These are phyloP conservation scores for Trichoderma aggressivum DNA, from an alignment of 2,329 filamentous ascomycete genomes.

Conservation along the genomic window DNA sequence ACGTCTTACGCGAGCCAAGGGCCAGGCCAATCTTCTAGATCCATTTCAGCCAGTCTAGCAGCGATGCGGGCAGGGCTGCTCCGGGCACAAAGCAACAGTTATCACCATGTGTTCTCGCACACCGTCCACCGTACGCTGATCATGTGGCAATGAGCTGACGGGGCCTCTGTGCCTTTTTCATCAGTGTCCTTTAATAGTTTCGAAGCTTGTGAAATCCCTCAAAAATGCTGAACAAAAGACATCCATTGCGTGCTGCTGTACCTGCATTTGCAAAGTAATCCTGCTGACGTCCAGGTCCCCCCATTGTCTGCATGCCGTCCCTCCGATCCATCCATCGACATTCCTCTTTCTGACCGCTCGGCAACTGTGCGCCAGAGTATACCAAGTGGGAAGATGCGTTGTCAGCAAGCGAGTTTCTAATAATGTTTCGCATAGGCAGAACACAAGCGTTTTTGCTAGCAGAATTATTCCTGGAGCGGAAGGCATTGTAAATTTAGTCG, in stretches of 20 bases:
- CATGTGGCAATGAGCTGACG: slow-evolving; percentile 4
- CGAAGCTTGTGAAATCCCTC: not conserved
- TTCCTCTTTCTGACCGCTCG: not conserved
- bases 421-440: not conserved
- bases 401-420: not conserved
- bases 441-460: not conserved
- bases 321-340: not conserved
- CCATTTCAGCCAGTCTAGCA: not conserved
- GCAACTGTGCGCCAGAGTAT: not conserved
- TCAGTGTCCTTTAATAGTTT: not conserved
- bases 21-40: slow-evolving; percentile 6
- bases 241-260: not conserved
- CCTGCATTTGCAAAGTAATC: not conserved
- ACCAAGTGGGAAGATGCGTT: not conserved
- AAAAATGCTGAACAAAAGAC: not conserved
- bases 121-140: slow-evolving; percentile 1
- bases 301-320: not conserved
- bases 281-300: not conserved
- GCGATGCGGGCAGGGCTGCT: not conserved
- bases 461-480: not conserved
- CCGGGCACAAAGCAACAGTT: not conserved
- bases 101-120: not conserved
- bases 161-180: not conserved
- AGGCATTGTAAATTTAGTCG: not conserved
- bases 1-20: slow-evolving; percentile 8